Percentiles rank a stretch among this genome's conserved stretches.
These are phyloP conservation scores for Domatiomyces catenatus DNA, from an alignment of 2,329 filamentous ascomycete species.

Conservation along the genomic window DNA sequence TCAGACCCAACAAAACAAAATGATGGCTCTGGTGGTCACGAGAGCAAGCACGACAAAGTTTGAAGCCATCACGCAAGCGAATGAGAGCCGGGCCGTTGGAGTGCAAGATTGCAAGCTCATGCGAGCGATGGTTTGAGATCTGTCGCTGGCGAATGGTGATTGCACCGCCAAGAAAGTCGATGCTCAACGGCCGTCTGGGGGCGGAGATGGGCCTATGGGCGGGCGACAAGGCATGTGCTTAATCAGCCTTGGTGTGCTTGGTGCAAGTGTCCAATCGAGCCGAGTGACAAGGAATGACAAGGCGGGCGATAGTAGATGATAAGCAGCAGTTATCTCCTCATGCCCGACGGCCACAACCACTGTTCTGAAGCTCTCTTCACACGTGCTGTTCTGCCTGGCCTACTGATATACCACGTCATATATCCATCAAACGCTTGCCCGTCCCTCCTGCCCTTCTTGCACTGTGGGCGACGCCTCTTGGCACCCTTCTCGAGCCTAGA, in stretches of 20 bases:
- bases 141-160: too few species aligned
- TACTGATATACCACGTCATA: too few species aligned
- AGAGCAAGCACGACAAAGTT: neutral
- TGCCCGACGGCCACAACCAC: neutral
- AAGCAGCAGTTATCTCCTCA: neutral
- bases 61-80: neutral
- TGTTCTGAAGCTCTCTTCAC: neutral
- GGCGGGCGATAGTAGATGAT: neutral
- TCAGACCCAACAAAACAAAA: neutral
- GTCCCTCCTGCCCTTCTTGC: neutral
- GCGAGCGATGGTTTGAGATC: neutral
- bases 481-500: neutral
- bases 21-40: neutral
- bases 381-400: neutral
- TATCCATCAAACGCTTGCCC: neutral
- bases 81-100: neutral
- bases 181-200: too few species aligned
- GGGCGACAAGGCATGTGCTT: too few species aligned
- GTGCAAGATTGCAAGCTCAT: neutral
- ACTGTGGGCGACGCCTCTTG: neutral
- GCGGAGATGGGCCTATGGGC: neutral
- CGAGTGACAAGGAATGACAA: neutral
- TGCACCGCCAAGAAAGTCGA: too few species aligned
- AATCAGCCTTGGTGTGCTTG: neutral
- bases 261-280: neutral